These are phyloP conservation scores for Artomyces pyxidatus DNA, from an alignment of 768 basidiomycete genomes.

Conservation along the genomic window DNA sequence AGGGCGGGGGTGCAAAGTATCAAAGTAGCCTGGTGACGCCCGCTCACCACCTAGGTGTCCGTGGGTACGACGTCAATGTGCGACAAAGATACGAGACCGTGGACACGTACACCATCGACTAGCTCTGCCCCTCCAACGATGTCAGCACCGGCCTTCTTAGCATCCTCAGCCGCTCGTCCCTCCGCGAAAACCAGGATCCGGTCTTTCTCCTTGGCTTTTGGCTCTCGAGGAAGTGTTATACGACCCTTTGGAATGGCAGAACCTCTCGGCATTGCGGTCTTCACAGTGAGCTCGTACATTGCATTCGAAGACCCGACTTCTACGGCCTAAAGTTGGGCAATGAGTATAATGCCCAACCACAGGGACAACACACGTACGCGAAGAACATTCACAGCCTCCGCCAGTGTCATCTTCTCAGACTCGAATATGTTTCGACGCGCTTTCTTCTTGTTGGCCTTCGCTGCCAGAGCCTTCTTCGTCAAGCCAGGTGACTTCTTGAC, in stretches of 20 bases:
- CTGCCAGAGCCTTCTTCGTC: slow-evolving; percentile 64
- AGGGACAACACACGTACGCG: slow-evolving; percentile 34
- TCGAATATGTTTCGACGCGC: slow-evolving; percentile 49
- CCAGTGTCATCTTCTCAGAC: slow-evolving; percentile 56
- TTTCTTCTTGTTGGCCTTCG: slow-evolving; percentile 47
- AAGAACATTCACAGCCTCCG: slow-evolving; percentile 60
- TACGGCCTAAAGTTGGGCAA: slow-evolving; percentile 48
- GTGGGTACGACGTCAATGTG: too few species aligned
- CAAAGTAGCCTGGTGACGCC: slow-evolving; percentile 71
- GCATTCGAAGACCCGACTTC: slow-evolving; percentile 72
- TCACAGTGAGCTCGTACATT: slow-evolving; percentile 74
- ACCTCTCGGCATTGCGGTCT: slow-evolving; percentile 72
- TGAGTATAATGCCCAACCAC: background rate
- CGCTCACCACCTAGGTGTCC: slow-evolving; percentile 59
- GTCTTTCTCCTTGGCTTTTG: slow-evolving; percentile 61
- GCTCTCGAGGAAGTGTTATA: slow-evolving; percentile 75
- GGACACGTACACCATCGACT: slow-evolving; percentile 72
- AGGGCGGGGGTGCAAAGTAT: slow-evolving; percentile 79
- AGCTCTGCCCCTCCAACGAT: slow-evolving; percentile 88
- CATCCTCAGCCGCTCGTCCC: slow-evolving; percentile 72
- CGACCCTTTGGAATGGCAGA: slow-evolving; percentile 85
- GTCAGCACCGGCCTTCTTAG: slow-evolving; percentile 81
- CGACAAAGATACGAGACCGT: too few species aligned
- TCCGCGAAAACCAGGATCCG: slow-evolving; percentile 92
- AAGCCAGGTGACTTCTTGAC: slow-evolving; percentile 50